phyloP scores from a whole-genome alignment of 768 basidiomycete species.

The Ephemerocybe angulata region DNA sequence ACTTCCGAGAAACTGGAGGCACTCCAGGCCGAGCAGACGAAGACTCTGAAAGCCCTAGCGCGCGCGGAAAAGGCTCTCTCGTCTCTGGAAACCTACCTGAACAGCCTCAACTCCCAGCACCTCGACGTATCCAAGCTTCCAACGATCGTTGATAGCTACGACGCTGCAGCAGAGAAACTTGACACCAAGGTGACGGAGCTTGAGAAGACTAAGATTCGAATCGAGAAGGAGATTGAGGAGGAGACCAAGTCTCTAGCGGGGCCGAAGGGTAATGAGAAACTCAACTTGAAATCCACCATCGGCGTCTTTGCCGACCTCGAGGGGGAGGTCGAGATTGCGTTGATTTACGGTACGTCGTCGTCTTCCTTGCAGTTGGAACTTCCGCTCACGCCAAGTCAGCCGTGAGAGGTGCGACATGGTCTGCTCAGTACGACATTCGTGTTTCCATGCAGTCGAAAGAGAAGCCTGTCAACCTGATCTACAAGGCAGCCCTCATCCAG shows the following conservation, averaged over 20 bases:
- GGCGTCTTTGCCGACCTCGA: slow-evolving; percentile 34
- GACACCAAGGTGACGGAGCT: slow-evolving; percentile 30
- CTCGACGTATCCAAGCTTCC: slow-evolving; percentile 26
- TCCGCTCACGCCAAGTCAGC: slow-evolving; percentile 19
- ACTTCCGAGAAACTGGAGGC: slow-evolving; percentile 25
- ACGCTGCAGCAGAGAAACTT: slow-evolving; percentile 29
- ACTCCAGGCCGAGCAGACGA: slow-evolving; percentile 23
- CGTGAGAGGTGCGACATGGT: slow-evolving; percentile 35
- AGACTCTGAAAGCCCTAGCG: slow-evolving; percentile 25
- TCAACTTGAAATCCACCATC: slow-evolving; percentile 29
- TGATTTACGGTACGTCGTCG: slow-evolving; percentile 39
- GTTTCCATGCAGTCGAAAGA: slow-evolving; percentile 38
- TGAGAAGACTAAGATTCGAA: slow-evolving; percentile 20
- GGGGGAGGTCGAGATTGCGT: slow-evolving; percentile 34
- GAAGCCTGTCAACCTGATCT: slow-evolving; percentile 34
- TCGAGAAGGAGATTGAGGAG: slow-evolving; percentile 20
- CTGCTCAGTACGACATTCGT: slow-evolving; percentile 38
- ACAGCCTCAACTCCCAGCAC: slow-evolving; percentile 30
- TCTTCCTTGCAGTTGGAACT: not conserved
- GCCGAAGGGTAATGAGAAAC: slow-evolving; percentile 19
- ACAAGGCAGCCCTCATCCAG: slow-evolving; percentile 40
- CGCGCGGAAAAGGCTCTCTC: slow-evolving; percentile 25
- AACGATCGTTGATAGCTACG: slow-evolving; percentile 30
- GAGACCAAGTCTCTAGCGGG: slow-evolving; percentile 20
- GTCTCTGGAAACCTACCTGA: slow-evolving; percentile 33